Evolutionary conservation across 1,284 basidiomycete genomes (phyloP).

Genomic region (Paramarasmius palmivorus): DNA sequence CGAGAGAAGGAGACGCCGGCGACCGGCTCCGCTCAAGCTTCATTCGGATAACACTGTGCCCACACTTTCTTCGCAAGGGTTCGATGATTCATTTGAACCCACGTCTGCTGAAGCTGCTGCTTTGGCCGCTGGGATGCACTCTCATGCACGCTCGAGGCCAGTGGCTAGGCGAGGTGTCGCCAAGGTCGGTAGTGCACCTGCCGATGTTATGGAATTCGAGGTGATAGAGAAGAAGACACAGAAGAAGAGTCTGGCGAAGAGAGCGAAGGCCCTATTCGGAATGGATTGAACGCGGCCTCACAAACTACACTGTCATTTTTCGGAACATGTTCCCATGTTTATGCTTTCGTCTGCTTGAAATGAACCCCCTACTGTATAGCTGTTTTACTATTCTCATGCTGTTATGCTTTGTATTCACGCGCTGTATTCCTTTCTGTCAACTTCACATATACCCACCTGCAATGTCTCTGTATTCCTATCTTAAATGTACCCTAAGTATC

Average conservation of each 20-base stretch:
- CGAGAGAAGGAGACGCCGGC: constrained; percentile 6
- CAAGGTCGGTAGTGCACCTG: background rate
- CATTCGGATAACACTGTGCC: constrained; percentile 6
- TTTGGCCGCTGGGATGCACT: background rate
- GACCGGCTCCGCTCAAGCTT: constrained; percentile 16
- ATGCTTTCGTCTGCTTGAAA: too few relatives aligned
- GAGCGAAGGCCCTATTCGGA: constrained; percentile 56
- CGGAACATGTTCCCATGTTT: too few relatives aligned
- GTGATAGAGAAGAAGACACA: constrained; percentile 13
- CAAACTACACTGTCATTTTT: too few relatives aligned
- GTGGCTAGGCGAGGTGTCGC: background rate
- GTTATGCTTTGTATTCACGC: too few relatives aligned
- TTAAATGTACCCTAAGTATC: too few relatives aligned
- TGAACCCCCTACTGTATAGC: too few relatives aligned
- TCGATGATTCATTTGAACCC: constrained; percentile 17
- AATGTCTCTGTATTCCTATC: too few relatives aligned
- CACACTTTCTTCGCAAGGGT: background rate
- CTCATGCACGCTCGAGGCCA: background rate
- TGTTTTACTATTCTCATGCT: too few relatives aligned
- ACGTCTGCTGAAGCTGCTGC: background rate
- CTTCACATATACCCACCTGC: too few relatives aligned
- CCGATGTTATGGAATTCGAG: background rate
- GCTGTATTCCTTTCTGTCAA: too few relatives aligned
- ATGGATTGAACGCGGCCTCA: constrained; percentile 46
- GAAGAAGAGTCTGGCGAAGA: constrained; percentile 17